Conservation (phyloP, 2,329 filamentous ascomycete genomes). For the Microdochium nivale region DNA sequence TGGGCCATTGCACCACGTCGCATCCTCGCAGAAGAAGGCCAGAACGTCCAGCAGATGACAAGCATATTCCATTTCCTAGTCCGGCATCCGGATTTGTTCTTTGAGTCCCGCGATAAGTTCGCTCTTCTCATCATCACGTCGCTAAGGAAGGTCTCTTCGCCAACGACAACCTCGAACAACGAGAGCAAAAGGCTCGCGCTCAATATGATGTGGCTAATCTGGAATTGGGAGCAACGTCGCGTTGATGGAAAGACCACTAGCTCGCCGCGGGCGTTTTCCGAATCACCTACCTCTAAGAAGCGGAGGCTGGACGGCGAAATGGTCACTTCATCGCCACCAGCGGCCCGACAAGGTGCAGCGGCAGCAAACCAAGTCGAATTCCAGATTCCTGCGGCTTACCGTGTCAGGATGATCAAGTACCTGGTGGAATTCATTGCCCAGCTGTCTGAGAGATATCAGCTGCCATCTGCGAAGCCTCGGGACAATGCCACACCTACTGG, state of each 20-base stretch:
- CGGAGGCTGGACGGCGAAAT: slow-evolving; percentile 63
- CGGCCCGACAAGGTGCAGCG: slow-evolving; percentile 33
- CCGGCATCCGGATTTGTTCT: slow-evolving; percentile 86
- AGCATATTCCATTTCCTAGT: slow-evolving; percentile 97
- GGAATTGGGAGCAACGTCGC: slow-evolving; percentile 83
- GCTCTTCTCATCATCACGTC: slow-evolving; percentile 81
- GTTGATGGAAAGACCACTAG: slow-evolving; percentile 49
- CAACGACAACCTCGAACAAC: slow-evolving; percentile 75
- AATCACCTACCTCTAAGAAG: slow-evolving; percentile 69
- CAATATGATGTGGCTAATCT: slow-evolving; percentile 83
- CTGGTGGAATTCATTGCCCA: slow-evolving; percentile 92
- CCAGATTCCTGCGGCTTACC: slow-evolving; percentile 55
- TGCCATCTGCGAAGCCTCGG: slow-evolving; percentile 61
- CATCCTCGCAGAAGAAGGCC: slow-evolving; percentile 87
- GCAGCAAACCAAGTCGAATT: slow-evolving; percentile 53
- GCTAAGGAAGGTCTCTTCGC: slow-evolving; percentile 76
- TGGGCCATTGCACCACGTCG: slow-evolving; percentile 89
- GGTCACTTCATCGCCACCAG: slow-evolving; percentile 44
- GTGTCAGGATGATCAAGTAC: slow-evolving; percentile 84
- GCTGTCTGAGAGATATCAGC: slow-evolving; percentile 74
- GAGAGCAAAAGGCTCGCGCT: slow-evolving; percentile 89
- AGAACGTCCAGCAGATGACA: slow-evolving; percentile 91
- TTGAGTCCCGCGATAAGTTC: slow-evolving; percentile 88
- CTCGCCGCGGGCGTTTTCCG: slow-evolving; percentile 37
- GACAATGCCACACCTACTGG: slow-evolving; percentile 37